Evolutionary conservation across 148 eudicot genomes (phyloP).

Genomic region (Limonium bicolor): DNA sequence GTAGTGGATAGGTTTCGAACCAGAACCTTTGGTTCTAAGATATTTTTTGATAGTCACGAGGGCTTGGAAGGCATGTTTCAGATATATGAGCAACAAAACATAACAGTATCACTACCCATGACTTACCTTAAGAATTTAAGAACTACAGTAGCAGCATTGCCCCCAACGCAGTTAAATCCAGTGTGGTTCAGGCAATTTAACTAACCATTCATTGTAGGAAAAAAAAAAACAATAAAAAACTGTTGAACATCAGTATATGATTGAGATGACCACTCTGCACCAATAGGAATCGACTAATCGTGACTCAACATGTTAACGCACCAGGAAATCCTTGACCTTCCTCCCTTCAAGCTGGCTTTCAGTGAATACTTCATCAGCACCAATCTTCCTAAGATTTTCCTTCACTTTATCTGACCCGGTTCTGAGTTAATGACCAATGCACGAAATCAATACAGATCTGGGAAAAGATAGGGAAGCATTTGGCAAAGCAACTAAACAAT

Average conservation of each 20-base stretch:
- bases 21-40: too few species aligned
- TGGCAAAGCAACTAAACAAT: too few species aligned
- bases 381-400: constrained; percentile 64
- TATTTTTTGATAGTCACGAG: too few species aligned
- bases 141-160: constrained; percentile 80
- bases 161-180: constrained; percentile 95
- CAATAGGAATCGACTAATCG: too few species aligned
- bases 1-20: too few species aligned
- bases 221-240: too few species aligned
- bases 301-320: too few species aligned
- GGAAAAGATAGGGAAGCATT: too few species aligned
- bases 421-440: constrained; percentile 35
- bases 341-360: constrained; percentile 73
- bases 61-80: not conserved
- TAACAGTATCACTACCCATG: not conserved
- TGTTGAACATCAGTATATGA: not conserved
- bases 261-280: too few species aligned
- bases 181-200: constrained; percentile 60
- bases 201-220: too few species aligned
- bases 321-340: constrained; percentile 71
- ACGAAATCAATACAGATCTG: too few species aligned
- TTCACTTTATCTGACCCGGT: constrained; percentile 73
- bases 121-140: constrained; percentile 69
- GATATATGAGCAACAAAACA: not conserved
- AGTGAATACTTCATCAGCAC: constrained; percentile 72